Base-by-base conservation (phyloP, 257 asterid genomes). In the Solanum rostratum region DNA sequence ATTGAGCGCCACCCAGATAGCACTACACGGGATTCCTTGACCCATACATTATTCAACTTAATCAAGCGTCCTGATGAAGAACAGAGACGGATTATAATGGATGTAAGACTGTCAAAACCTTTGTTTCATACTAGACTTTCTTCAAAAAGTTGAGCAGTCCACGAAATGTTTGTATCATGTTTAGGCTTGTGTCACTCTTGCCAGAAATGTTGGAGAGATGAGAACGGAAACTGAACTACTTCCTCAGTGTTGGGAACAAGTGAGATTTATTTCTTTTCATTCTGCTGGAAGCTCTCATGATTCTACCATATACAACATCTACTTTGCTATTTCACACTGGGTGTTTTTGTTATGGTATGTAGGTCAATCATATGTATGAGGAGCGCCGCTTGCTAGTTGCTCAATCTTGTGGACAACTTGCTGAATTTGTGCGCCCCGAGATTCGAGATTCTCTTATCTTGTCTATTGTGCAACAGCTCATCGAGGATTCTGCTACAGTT, bases 161-260 rank as follows among this genome's bases (percentile, higher is more conserved):
- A 84, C 81, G 79, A 65, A 54, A 29, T 65, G 65, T 84, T 79
- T 88, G 50, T 80, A 22, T 86, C 76, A 39, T 85, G 52, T 84
- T 87, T 90, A 97, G 99, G 99, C 99, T 85, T 95, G 99, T 87
- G 99, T 97, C 80, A 89, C 94, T 73, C 98, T 97, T 79, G 96
- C 98, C 57, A 93, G 93, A 91, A 95, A 92, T 91, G 98, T 97
- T 4, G 98, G 99, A 85, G 95, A 94, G 89, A 91, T 97, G 92
- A 91, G 99, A 89, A 95, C 98, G 55, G 98, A 97, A 92, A 95
- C 93, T 87, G 99, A 97, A 91, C 88, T 97, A 92, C 94, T 97
- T 89, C 98, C 99, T 78, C 99, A 95, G 88, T 97, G 99, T 84
- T 97, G 99, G 99, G 98, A 97, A 93, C 99, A 97, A 86, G 99